Conservation (phyloP, 2,329 filamentous ascomycete genomes). For the Aquanectria penicillioides region DNA sequence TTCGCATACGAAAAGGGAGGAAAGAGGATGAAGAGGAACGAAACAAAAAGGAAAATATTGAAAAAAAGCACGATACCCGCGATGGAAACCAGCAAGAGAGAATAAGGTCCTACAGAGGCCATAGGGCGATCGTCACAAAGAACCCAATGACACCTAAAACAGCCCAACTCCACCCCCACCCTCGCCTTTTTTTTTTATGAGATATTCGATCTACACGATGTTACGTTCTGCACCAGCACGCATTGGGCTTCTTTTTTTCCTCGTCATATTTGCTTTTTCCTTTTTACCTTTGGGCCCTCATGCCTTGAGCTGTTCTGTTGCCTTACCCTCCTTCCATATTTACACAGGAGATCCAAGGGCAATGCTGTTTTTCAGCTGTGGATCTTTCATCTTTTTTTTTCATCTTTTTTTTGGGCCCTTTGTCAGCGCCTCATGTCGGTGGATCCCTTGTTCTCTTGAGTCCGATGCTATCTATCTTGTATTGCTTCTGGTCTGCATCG, state of each 20-base stretch:
- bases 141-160: neutral
- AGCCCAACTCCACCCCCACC: neutral
- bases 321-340: neutral
- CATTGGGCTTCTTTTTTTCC: neutral
- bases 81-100: slow-evolving; percentile 5
- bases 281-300: neutral
- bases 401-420: neutral
- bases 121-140: neutral
- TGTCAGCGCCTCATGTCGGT: no score
- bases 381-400: neutral
- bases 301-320: neutral
- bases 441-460: neutral
- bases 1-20: neutral
- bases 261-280: slow-evolving; percentile 6
- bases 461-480: neutral
- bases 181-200: neutral
- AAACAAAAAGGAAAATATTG: neutral
- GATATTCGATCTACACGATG: slow-evolving; percentile 18
- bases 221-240: slow-evolving; percentile 7
- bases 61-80: slow-evolving; percentile 10
- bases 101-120: neutral
- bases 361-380: neutral
- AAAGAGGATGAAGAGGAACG: no score
- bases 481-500: slow-evolving; percentile 22
- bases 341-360: neutral